Conservation (phyloP, 768 basidiomycete genomes). For the Agaricus sinodeliciosus region DNA sequence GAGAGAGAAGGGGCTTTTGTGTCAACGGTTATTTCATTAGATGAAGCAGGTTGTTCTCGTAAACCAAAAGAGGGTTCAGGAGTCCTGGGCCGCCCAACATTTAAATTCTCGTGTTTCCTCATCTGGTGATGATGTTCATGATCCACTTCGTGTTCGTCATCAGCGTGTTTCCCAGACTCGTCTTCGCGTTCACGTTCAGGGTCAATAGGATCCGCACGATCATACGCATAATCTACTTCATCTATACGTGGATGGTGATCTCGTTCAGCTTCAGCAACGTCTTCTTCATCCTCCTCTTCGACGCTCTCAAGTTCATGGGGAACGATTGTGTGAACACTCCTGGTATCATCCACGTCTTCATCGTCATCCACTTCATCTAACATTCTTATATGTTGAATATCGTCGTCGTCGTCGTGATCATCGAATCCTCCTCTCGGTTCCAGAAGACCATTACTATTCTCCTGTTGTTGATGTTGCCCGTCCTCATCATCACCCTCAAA, state of each 20-base stretch:
- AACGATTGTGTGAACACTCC: slow-evolving; percentile 67
- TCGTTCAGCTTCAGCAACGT: slow-evolving; percentile 22
- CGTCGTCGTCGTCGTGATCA: slow-evolving; percentile 27
- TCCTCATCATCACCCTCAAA: slow-evolving; percentile 11
- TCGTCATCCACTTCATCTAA: slow-evolving; percentile 23
- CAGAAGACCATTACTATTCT: slow-evolving; percentile 9
- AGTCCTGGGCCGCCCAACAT: slow-evolving; percentile 63
- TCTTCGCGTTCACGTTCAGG: slow-evolving; percentile 10
- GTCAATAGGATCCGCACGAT: slow-evolving; percentile 11
- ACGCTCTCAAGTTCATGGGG: slow-evolving; percentile 66
- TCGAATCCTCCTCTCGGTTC: slow-evolving; percentile 24
- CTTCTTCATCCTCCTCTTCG: slow-evolving; percentile 70
- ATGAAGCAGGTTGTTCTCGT: slow-evolving; percentile 10
- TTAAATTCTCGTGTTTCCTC: slow-evolving; percentile 26
- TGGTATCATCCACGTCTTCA: slow-evolving; percentile 64
- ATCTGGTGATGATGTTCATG: slow-evolving; percentile 39
- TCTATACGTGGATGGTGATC: slow-evolving; percentile 16
- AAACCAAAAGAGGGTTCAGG: slow-evolving; percentile 59
- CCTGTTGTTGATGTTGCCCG: slow-evolving; percentile 11
- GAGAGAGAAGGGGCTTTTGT: not conserved
- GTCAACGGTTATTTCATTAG: not conserved
- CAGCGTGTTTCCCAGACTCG: not conserved
- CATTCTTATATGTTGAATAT: slow-evolving; percentile 12
- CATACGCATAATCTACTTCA: slow-evolving; percentile 11
- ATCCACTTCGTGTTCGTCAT: slow-evolving; percentile 31